A percentile compares a stretch with the other conserved stretches of the same genome.
phyloP scores from a whole-genome alignment of 106 monocot genomes.

The Allium fistulosum region DNA sequence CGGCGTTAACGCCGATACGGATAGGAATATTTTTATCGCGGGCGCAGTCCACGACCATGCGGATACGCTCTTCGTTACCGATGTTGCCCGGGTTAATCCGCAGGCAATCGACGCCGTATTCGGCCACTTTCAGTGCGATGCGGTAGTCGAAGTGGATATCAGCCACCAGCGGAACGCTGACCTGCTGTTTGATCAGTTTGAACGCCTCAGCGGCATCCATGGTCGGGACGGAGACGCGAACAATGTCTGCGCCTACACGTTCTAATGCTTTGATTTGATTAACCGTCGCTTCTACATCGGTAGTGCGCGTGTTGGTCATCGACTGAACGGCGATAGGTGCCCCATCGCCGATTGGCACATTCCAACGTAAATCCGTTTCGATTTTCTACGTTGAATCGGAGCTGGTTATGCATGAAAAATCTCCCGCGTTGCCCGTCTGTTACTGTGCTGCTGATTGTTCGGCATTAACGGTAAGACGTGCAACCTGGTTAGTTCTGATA shows the following conservation, averaged over 20 bases:
- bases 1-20: background rate
- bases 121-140: background rate
- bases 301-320: background rate
- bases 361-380: too few species aligned
- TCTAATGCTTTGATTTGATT: background rate
- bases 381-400: too few species aligned
- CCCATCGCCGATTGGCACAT: background rate
- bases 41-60: background rate
- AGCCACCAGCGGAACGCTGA: background rate
- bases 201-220: background rate
- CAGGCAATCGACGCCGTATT: background rate
- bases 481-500: too few species aligned
- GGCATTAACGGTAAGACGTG: too few species aligned
- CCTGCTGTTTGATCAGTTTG: background rate
- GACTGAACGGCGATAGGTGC: background rate
- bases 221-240: background rate
- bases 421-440: too few species aligned
- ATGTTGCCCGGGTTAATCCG: conserved; percentile 8
- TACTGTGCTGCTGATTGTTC: too few species aligned
- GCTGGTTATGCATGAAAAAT: too few species aligned
- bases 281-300: background rate
- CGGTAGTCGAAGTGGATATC: background rate
- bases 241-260: background rate
- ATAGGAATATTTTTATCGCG: background rate
- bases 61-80: background rate